Evolutionary conservation across 2,329 filamentous ascomycete genomes (phyloP).

Genomic region (Pyrenophora tritici-repentis): DNA sequence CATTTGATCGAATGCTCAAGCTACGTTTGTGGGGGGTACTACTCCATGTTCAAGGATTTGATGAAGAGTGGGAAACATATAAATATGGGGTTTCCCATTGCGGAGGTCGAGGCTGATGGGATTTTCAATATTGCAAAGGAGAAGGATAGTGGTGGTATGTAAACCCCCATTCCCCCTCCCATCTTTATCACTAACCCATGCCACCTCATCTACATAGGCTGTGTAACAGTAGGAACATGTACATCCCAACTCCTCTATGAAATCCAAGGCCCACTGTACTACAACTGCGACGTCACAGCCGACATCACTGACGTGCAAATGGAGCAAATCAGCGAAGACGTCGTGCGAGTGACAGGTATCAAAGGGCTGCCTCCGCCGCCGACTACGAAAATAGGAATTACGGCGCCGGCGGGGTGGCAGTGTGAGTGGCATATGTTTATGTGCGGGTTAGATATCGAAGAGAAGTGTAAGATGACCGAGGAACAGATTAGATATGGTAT

Average conservation of each 20-base stretch:
- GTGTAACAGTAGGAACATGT: conserved; percentile 54
- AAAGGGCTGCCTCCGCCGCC: conserved; percentile 53
- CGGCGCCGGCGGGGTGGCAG: conserved; percentile 36
- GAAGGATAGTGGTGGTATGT: conserved; percentile 37
- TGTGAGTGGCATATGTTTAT: conserved; percentile 33
- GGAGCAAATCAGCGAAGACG: conserved; percentile 53
- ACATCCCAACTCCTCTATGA: conserved; percentile 57
- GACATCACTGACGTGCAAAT: conserved; percentile 31
- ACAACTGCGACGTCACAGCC: conserved; percentile 52
- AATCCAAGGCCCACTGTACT: conserved; percentile 48
- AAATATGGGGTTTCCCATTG: conserved; percentile 40
- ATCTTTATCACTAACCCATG: too few species aligned
- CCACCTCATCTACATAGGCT: conserved; percentile 3
- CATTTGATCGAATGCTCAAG: conserved; percentile 49
- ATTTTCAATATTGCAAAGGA: conserved; percentile 39
- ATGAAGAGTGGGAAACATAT: conserved; percentile 42
- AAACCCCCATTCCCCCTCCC: too few species aligned
- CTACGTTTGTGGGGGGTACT: conserved; percentile 42
- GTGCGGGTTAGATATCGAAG: conserved; percentile 36
- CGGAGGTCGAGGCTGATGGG: conserved; percentile 26
- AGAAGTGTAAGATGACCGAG: conserved; percentile 32
- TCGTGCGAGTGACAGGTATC: conserved; percentile 45
- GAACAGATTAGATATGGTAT: conserved; percentile 27
- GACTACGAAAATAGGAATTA: conserved; percentile 52
- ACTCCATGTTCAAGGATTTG: conserved; percentile 48